A percentile compares a stretch with the other conserved stretches of the same genome.
These are phyloP conservation scores for Hamamelis virginiana DNA, from an alignment of 164 flowering plant genomes.

Conservation along the genomic window DNA sequence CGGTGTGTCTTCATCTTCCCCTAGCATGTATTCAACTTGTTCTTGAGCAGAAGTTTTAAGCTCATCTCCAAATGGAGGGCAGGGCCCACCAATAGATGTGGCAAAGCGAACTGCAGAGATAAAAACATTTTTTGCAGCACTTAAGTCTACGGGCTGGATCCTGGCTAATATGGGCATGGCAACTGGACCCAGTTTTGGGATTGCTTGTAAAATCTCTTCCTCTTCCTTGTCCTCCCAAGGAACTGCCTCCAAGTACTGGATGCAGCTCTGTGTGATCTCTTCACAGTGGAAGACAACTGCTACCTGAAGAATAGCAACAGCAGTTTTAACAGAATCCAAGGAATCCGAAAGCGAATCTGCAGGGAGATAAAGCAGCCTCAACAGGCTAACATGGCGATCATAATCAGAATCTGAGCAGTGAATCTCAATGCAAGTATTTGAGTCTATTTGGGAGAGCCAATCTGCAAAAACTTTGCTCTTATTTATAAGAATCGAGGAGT, in stretches of 20 bases:
- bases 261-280: conserved; percentile 43
- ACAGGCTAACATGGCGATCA: conserved; percentile 46
- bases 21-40: conserved; percentile 90
- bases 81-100: conserved; percentile 43
- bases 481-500: conserved; percentile 41
- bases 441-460: conserved; percentile 19
- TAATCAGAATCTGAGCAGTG: conserved; percentile 41
- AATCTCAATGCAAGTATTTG: conserved; percentile 36
- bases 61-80: conserved; percentile 61
- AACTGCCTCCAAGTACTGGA: conserved; percentile 57
- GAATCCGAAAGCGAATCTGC: conserved; percentile 37
- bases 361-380: conserved; percentile 46
- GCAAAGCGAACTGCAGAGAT: conserved; percentile 78
- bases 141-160: conserved; percentile 50
- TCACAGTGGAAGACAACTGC: conserved; percentile 43
- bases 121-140: conserved; percentile 60
- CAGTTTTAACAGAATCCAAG: conserved; percentile 46
- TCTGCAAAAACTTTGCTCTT: conserved; percentile 55
- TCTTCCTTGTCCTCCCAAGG: conserved; percentile 72
- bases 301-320: conserved; percentile 48
- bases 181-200: conserved; percentile 40
- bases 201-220: conserved; percentile 46
- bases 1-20: conserved; percentile 65
- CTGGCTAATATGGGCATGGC: conserved; percentile 63
- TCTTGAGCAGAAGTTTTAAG: conserved; percentile 82